Evolutionary conservation across 306 rosid genomes (phyloP).

Genomic region (Lathyrus aphaca): DNA sequence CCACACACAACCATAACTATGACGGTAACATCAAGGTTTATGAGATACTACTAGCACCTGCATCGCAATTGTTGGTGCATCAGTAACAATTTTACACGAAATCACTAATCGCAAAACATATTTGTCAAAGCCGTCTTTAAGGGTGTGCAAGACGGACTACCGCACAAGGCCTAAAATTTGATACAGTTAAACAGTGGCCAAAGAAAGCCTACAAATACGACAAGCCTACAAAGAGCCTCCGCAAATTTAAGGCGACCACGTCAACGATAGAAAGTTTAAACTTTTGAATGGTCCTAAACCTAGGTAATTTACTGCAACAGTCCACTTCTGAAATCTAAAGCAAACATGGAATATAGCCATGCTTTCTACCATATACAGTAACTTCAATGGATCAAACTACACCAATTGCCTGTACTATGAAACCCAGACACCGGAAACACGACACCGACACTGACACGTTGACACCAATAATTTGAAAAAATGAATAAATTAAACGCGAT

Average conservation of each 20-base stretch:
- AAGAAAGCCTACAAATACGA: too few species aligned
- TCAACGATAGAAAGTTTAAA: neutral
- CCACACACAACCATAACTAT: neutral
- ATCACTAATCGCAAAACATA: neutral
- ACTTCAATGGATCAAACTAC: neutral
- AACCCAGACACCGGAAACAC: too few species aligned
- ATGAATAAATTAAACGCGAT: too few species aligned
- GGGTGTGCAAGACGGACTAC: too few species aligned
- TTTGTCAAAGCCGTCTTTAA: too few species aligned
- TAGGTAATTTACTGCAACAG: slow-evolving; percentile 6
- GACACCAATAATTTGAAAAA: too few species aligned
- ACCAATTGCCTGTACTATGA: neutral
- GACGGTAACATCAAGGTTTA: neutral
- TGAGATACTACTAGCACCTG: neutral
- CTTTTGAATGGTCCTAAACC: slow-evolving; percentile 7
- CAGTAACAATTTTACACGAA: neutral
- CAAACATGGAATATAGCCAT: neutral
- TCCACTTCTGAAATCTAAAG: slow-evolving; percentile 8
- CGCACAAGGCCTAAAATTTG: too few species aligned
- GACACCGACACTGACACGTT: too few species aligned
- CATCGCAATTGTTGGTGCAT: neutral
- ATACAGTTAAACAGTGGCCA: too few species aligned
- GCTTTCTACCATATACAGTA: slow-evolving; percentile 12
- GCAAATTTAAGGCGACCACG: too few species aligned
- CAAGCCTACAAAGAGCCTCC: too few species aligned